Conservation (phyloP, 139 green algal genomes). For the Chlamydomonas schloesseri region DNA sequence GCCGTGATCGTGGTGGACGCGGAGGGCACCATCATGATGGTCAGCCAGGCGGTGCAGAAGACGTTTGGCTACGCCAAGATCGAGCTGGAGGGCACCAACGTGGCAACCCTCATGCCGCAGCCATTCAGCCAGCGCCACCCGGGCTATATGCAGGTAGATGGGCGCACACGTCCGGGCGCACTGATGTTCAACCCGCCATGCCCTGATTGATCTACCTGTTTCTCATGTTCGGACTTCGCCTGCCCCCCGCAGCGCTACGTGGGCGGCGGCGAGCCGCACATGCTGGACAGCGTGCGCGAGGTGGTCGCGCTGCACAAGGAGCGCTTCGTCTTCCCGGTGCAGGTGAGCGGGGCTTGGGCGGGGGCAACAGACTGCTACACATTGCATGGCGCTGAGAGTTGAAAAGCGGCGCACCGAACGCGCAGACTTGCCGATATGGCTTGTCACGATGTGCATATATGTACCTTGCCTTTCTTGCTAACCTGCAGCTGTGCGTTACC, state of each 20-base stretch:
- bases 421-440: no score
- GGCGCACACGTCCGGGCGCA: no score
- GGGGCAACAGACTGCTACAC: neutral
- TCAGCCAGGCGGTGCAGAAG: slow-evolving; percentile 24
- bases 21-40: slow-evolving; percentile 47
- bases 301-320: slow-evolving; percentile 57
- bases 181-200: no score
- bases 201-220: no score
- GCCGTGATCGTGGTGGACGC: slow-evolving; percentile 49
- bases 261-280: slow-evolving; percentile 33
- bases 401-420: no score
- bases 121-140: slow-evolving; percentile 48
- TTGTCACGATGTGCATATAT: no score
- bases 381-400: no score
- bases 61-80: slow-evolving; percentile 51
- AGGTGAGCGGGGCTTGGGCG: slow-evolving; percentile 47
- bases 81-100: slow-evolving; percentile 49
- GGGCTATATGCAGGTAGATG: slow-evolving; percentile 35
- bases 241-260: slow-evolving; percentile 25
- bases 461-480: no score
- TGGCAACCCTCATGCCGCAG: slow-evolving; percentile 48
- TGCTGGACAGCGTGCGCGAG: slow-evolving; percentile 54
- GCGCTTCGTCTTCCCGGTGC: slow-evolving; percentile 45
- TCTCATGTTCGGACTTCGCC: no score
- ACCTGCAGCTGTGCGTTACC: slow-evolving; percentile 19